Evolutionary conservation across 495 filamentous ascomycete species (phyloP).

Genomic region (Trichoderma asperelloides): DNA sequence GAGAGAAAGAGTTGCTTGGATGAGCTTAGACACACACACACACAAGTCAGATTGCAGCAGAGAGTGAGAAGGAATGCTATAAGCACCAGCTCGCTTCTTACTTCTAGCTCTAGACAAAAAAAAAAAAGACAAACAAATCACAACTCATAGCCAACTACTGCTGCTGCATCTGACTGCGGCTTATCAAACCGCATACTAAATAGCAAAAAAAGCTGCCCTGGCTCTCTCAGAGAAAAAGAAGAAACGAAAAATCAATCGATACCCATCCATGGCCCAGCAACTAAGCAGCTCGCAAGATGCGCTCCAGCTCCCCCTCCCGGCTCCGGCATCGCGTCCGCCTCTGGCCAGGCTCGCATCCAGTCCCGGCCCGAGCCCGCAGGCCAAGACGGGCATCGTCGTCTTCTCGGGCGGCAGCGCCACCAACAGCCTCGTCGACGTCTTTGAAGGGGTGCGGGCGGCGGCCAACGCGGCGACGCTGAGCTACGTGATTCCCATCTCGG

Average conservation of each 20-base stretch:
- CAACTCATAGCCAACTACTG: too few species aligned
- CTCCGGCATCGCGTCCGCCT: not conserved
- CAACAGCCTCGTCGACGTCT: slow-evolving; percentile 89
- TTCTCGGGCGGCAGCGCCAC: slow-evolving; percentile 88
- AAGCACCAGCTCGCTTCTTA: not conserved
- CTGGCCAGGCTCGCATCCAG: slow-evolving; percentile 45
- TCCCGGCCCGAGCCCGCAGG: not conserved
- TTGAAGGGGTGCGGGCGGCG: slow-evolving; percentile 62
- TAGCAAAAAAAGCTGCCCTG: too few species aligned
- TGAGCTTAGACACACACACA: not conserved
- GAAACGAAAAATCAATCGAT: too few species aligned
- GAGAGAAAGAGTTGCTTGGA: not conserved
- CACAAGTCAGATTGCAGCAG: not conserved
- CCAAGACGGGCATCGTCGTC: slow-evolving; percentile 52
- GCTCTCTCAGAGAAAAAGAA: too few species aligned
- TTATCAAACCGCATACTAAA: too few species aligned
- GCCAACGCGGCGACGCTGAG: slow-evolving; percentile 55
- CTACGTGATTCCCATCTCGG: slow-evolving; percentile 88
- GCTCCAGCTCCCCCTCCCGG: not conserved
- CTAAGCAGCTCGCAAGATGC: not conserved
- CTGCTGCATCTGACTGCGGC: too few species aligned
- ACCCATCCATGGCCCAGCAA: too few species aligned
- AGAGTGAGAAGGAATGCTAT: not conserved
- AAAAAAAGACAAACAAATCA: too few species aligned
- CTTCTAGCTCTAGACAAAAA: too few species aligned